These are phyloP conservation scores for Crithidia brevicula DNA, from an alignment of 208 protist species.

Conservation along the genomic window DNA sequence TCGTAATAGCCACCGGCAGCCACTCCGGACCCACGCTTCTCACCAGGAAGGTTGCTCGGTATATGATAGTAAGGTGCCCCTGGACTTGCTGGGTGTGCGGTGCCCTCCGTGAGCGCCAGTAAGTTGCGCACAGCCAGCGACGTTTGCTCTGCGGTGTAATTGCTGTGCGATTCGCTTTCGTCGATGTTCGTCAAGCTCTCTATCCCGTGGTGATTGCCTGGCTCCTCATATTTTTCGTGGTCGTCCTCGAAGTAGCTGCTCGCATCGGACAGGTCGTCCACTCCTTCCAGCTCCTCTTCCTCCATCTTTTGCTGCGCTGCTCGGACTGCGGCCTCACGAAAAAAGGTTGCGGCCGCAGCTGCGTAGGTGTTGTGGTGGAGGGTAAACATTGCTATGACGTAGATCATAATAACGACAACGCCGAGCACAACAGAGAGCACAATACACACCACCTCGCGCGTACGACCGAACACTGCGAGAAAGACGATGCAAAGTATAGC, in stretches of 20 bases:
- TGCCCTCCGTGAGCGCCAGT: conserved; percentile 29
- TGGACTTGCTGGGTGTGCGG: neutral
- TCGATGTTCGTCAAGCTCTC: neutral
- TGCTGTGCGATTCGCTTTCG: conserved; percentile 8
- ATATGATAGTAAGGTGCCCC: conserved; percentile 15
- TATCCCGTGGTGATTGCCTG: neutral
- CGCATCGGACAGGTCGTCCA: neutral
- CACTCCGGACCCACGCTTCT: conserved; percentile 1
- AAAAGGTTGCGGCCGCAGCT: conserved; percentile 48
- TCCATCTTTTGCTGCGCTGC: conserved; percentile 38
- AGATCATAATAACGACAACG: conserved; percentile 34
- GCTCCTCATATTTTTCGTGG: conserved; percentile 9
- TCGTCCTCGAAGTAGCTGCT: conserved; percentile 1
- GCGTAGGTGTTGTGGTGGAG: conserved; percentile 71
- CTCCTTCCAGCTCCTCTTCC: conserved; percentile 34
- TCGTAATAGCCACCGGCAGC: conserved; percentile 5
- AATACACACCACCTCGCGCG: conserved; percentile 28
- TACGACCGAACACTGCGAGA: conserved; percentile 37
- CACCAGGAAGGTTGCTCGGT: conserved; percentile 4
- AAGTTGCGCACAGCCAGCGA: conserved; percentile 31
- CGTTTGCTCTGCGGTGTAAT: conserved; percentile 23
- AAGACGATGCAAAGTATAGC: conserved; percentile 49
- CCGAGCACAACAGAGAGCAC: conserved; percentile 37
- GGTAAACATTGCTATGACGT: conserved; percentile 36
- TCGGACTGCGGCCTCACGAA: conserved; percentile 45